Evolutionary conservation across 371 early-diverging fungal species (phyloP).

Genomic region (Lichtheimia hyalospora): DNA sequence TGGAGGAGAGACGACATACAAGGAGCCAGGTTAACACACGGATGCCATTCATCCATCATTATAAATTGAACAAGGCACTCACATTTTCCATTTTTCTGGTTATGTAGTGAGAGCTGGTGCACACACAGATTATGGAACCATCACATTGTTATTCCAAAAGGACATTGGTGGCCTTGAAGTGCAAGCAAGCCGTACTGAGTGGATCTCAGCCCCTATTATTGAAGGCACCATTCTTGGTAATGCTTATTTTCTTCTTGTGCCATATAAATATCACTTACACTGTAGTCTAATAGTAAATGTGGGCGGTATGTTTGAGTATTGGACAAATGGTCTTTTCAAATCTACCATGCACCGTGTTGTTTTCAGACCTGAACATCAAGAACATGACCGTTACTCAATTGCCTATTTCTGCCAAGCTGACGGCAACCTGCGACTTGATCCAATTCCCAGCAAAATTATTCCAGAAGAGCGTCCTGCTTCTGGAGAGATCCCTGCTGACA

Average conservation of each 20-base stretch:
- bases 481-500: conserved; percentile 1
- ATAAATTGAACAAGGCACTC: background rate
- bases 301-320: conserved; percentile 65
- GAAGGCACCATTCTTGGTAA: conserved; percentile 41
- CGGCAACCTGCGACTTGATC: conserved; percentile 4
- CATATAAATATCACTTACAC: background rate
- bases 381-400: conserved; percentile 55
- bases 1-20: conserved; percentile 3
- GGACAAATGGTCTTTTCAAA: conserved; percentile 62
- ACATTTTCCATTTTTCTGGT: background rate
- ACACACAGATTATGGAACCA: conserved; percentile 62
- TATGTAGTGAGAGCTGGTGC: conserved; percentile 9
- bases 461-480: background rate
- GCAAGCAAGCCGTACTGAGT: conserved; percentile 33
- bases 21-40: conserved; percentile 20
- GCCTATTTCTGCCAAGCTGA: conserved; percentile 56
- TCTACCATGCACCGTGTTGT: conserved; percentile 67
- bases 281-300: conserved; percentile 44
- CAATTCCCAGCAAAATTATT: conserved; percentile 13
- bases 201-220: conserved; percentile 56
- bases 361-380: conserved; percentile 35
- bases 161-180: conserved; percentile 63
- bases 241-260: background rate
- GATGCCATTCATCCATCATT: conserved; percentile 32
- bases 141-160: conserved; percentile 66